Evolutionary conservation across 805 yeast genomes (phyloP), one percentile per base, ranked within the genome.

Genomic region (Yarrowia bubula): DNA sequence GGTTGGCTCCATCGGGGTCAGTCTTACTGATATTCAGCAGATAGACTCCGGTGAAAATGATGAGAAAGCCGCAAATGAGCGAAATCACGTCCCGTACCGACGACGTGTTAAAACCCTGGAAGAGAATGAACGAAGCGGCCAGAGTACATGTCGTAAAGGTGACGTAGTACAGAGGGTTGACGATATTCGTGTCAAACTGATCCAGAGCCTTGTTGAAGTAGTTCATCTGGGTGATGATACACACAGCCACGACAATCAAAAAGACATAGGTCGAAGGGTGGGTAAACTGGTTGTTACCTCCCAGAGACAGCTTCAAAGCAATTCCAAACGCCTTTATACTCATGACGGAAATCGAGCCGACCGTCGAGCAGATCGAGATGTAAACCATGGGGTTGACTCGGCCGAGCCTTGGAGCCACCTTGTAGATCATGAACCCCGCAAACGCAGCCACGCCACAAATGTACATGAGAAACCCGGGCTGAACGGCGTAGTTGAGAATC

Each of bases 261-360:
- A 91, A 91, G 66, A 92, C 79, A 72, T 92, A 91, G 0, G 97
- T 91, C 39, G 95, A 87, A 8, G 87, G 79, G 71, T 91, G 95
- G 1, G 90, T 83, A 76, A 91, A 90, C 79, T 91, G 97, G 77
- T 92, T 91, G 76, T 86, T 89, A 8, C 97, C 97, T 43, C 84
- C 79, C 18, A 91, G 79, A 1, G 97, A 90, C 73, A 91, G 82
- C 77, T 91, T 91, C 72, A 91, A 80, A 1, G 97, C 97, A 70
- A 91, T 88, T 39, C 97, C 97, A 77, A 91, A 91, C 0, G 96
- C 97, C 78, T 91, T 91, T 77, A 91, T 92, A 32, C 96, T 81
- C 89, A 92, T 92, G 64, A 91, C 96, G 5, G 95, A 87, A 60
- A 91, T 88, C 2, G 96, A 89, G 1, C 97, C 97, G 65, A 90